A percentile compares a stretch with the other conserved stretches of the same genome.
phyloP scores from a whole-genome alignment of 305 asterid species.

The Caryopteris hybrid region DNA sequence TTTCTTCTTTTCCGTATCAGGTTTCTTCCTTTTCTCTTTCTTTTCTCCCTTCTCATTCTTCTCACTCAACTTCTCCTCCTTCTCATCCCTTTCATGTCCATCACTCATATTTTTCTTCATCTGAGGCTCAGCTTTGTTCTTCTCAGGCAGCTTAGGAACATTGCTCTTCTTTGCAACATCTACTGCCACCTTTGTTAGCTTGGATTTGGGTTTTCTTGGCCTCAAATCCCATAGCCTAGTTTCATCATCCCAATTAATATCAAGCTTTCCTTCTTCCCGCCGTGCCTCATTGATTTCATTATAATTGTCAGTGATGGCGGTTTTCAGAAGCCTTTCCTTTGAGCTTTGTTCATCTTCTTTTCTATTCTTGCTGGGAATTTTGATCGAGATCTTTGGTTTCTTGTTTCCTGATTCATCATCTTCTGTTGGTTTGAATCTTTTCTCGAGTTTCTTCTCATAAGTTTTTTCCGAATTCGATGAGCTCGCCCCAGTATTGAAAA shows the following conservation, averaged over 20 bases:
- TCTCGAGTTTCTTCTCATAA: slow-evolving; percentile 17
- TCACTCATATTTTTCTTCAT: background rate
- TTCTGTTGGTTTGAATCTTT: slow-evolving; percentile 17
- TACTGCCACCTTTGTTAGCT: slow-evolving; percentile 19
- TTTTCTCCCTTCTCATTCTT: background rate
- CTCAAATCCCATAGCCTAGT: slow-evolving; percentile 60
- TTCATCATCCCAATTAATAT: slow-evolving; percentile 25
- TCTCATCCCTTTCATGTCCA: too few species aligned
- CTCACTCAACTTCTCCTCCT: background rate
- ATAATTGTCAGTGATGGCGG: slow-evolving; percentile 3
- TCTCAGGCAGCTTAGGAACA: slow-evolving; percentile 20
- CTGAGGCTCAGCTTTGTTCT: slow-evolving; percentile 17
- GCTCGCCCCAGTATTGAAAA: background rate
- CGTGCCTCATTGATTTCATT: background rate
- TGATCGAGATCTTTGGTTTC: slow-evolving; percentile 31
- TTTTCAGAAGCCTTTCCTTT: background rate
- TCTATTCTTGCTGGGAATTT: slow-evolving; percentile 17
- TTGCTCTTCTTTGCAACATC: slow-evolving; percentile 17
- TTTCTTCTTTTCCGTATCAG: background rate
- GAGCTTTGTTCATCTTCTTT: background rate
- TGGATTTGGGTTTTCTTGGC: slow-evolving; percentile 44
- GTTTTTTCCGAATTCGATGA: background rate
- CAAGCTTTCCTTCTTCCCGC: slow-evolving; percentile 7
- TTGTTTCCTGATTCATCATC: slow-evolving; percentile 7
- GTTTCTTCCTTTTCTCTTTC: background rate